Evolutionary conservation across 1,284 basidiomycete species (phyloP), one percentile per base, ranked within the genome.

Genomic region (Schizophyllum commune): DNA sequence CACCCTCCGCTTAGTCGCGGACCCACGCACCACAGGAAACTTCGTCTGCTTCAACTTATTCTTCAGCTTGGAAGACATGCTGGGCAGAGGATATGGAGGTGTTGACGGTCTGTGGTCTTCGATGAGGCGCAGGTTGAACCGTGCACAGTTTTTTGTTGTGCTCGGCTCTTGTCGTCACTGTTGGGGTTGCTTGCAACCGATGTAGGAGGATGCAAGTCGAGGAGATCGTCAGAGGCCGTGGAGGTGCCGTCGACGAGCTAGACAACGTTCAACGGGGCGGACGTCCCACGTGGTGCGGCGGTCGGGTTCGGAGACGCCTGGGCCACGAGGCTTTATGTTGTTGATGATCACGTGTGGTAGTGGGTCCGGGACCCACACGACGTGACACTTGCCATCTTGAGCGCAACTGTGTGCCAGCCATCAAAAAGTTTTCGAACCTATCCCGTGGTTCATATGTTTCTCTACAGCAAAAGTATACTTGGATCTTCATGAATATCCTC

Each of bases 1-100:
- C 54, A 32, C 58, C 63, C 58, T 65, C 22, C 32, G 39, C 60
- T 56, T 13, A 20, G 57, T 39, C 8, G 51, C 57, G 58, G 32
- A 55, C 55, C 57, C 58, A 71, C 75, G 64, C 66, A 91, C 90
- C 62, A 92, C 91, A 6, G 91, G 90, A 68, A 92, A 92, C 67
- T 91, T 91, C 1, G 90, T 92, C 61, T 89, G 83, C 73, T 91
- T 92, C 74, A 91, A 91, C 74, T 89, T 91, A 67, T 88, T 90
- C 79, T 91, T 91, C 88, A 90, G 39, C 39, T 47, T 47, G 13
- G 39, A 47, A 8, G 39, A 47, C 39, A 47, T 89, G 39, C 9
- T 47, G 39, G 39, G 39, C 39, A 11, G 39, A 13, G 39, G 9
- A 17, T 47, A 47, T 47, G 39, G 39, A 9, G 3, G 39, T 11